These are phyloP conservation scores for Scalesia atractyloides DNA, from an alignment of 129 eudicot genomes.

Conservation along the genomic window DNA sequence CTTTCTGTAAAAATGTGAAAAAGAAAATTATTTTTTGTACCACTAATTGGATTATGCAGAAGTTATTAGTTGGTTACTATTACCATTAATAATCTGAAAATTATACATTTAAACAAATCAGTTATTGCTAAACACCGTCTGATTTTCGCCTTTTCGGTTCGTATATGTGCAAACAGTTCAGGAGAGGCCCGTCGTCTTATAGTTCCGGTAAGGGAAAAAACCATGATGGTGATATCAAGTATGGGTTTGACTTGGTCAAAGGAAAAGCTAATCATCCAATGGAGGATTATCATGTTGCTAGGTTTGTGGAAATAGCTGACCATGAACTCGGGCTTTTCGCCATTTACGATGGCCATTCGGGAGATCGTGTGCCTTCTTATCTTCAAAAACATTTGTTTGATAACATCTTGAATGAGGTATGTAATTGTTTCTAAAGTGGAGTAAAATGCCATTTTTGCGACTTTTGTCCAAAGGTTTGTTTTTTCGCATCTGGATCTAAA, in stretches of 20 bases:
- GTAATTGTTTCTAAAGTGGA: neutral
- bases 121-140: neutral
- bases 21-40: neutral
- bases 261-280: conserved; percentile 79
- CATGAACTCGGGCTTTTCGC: conserved; percentile 79
- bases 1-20: neutral
- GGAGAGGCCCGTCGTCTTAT: conserved; percentile 46
- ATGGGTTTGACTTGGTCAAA: conserved; percentile 64
- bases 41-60: no score
- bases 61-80: no score
- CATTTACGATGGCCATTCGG: conserved; percentile 73
- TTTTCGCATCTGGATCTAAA: no score
- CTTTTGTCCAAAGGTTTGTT: no score
- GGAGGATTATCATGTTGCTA: conserved; percentile 83
- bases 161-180: conserved; percentile 29
- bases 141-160: conserved; percentile 7
- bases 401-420: conserved; percentile 69
- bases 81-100: neutral
- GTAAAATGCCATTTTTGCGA: no score
- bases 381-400: conserved; percentile 63
- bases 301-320: conserved; percentile 42
- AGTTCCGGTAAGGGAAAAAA: conserved; percentile 65
- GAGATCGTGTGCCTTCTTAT: conserved; percentile 63
- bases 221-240: conserved; percentile 48
- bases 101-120: neutral